A percentile compares a stretch with the other conserved stretches of the same genome.
Evolutionary conservation across 2,329 filamentous ascomycete species (phyloP).

Genomic region (Stemphylium lycopersici): DNA sequence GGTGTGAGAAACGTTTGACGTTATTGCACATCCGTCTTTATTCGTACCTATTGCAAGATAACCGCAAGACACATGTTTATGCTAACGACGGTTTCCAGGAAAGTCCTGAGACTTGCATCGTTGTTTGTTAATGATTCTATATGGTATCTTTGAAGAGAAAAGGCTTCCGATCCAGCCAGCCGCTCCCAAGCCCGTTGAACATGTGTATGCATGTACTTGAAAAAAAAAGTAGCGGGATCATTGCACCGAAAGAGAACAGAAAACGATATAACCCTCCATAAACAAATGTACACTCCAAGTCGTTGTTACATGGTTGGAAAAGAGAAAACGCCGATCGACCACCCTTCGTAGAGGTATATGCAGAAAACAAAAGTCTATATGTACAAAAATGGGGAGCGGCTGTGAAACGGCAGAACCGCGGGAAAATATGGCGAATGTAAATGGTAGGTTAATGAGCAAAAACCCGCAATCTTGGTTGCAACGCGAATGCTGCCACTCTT

Average conservation of each 20-base stretch:
- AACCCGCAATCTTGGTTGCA: not conserved
- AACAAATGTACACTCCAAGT: too few relatives aligned
- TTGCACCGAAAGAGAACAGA: not conserved
- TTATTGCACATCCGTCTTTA: too few relatives aligned
- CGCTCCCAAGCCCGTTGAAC: too few relatives aligned
- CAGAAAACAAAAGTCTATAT: slow-evolving; percentile 8
- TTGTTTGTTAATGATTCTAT: not conserved
- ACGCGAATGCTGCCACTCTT: not conserved
- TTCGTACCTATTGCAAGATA: too few relatives aligned
- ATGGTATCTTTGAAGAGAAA: not conserved
- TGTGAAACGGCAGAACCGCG: not conserved
- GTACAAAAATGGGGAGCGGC: not conserved
- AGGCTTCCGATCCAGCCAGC: too few relatives aligned
- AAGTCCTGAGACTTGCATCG: too few relatives aligned
- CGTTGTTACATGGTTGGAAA: not conserved
- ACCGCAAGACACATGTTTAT: too few relatives aligned
- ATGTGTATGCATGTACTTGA: not conserved
- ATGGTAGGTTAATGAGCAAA: not conserved
- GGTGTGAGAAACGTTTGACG: too few relatives aligned
- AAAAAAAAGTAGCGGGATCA: not conserved
- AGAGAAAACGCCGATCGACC: slow-evolving; percentile 2
- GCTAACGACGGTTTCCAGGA: too few relatives aligned
- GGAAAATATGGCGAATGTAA: not conserved
- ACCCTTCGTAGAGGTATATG: not conserved
- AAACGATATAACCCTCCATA: too few relatives aligned